These are phyloP conservation scores for Verruconis gallopava DNA, from an alignment of 2,329 filamentous ascomycete genomes.

Conservation along the genomic window DNA sequence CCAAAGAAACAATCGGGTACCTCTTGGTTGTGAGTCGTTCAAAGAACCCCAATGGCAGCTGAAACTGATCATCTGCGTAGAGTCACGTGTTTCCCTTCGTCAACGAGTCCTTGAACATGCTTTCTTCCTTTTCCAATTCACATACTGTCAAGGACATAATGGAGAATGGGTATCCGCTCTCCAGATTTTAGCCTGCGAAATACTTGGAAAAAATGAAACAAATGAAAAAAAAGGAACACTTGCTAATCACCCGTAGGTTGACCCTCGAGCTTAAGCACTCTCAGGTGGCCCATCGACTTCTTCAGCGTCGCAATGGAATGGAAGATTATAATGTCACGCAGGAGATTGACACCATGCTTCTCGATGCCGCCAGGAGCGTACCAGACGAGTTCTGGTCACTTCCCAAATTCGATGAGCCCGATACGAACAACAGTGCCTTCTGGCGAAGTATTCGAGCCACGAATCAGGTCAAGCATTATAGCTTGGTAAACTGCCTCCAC, in stretches of 20 bases:
- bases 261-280: not conserved
- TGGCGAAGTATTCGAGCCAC: constrained; percentile 22
- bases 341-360: not conserved
- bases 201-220: no score
- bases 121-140: no score
- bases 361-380: not conserved
- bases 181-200: no score
- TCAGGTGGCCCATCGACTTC: not conserved
- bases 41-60: no score
- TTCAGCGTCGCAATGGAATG: not conserved
- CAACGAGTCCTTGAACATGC: no score
- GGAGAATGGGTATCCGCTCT: no score
- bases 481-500: constrained; percentile 28
- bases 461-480: constrained; percentile 27
- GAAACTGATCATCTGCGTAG: no score
- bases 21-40: no score
- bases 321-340: not conserved
- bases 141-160: no score
- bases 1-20: not conserved
- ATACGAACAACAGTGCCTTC: constrained; percentile 11
- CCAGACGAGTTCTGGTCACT: not conserved
- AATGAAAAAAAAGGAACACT: no score
- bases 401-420: not conserved
- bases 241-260: no score
- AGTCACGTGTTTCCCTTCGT: no score